A percentile compares a stretch with the other conserved stretches of the same genome.
Evolutionary conservation across 805 yeast species (phyloP).

Genomic region (Kregervanrija fluxuum): DNA sequence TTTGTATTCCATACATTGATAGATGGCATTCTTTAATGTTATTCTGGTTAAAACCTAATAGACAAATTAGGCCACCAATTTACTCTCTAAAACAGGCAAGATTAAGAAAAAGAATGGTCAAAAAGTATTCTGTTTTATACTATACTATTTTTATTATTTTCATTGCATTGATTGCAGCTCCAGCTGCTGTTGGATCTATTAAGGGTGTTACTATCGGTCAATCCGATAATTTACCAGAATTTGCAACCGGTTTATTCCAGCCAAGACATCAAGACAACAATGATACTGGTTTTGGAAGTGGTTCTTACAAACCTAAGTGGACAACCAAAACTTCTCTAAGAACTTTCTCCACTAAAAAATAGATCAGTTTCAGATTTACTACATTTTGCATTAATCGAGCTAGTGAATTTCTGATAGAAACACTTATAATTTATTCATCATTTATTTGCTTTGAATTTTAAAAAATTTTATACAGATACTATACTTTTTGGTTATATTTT

Average conservation of each 20-base stretch:
- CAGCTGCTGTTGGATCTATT: conserved; percentile 70
- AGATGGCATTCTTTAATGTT: conserved; percentile 97
- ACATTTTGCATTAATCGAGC: not conserved
- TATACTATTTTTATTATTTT: conserved; percentile 63
- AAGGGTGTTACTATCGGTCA: conserved; percentile 33
- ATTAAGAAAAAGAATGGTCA: conserved; percentile 95
- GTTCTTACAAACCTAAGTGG: conserved; percentile 35
- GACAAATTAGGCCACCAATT: conserved; percentile 97
- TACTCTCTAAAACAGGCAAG: conserved; percentile 94
- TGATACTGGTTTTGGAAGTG: conserved; percentile 62
- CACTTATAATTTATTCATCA: too few relatives aligned
- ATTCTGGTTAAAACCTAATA: conserved; percentile 97
- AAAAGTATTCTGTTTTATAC: conserved; percentile 82
- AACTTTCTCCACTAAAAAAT: conserved; percentile 43
- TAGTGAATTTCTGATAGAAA: too few relatives aligned
- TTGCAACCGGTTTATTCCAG: conserved; percentile 69
- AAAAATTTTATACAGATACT: too few relatives aligned
- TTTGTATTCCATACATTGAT: conserved; percentile 82
- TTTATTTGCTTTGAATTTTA: too few relatives aligned
- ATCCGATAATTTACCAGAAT: conserved; percentile 25
- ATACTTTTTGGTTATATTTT: too few relatives aligned
- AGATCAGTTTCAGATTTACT: not conserved
- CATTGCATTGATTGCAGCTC: conserved; percentile 76
- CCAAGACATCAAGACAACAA: conserved; percentile 77
- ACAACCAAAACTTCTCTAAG: conserved; percentile 36